A percentile compares a stretch with the other conserved stretches of the same genome.
Evolutionary conservation across 257 asterid genomes (phyloP).

Genomic region (Apocynum venetum): DNA sequence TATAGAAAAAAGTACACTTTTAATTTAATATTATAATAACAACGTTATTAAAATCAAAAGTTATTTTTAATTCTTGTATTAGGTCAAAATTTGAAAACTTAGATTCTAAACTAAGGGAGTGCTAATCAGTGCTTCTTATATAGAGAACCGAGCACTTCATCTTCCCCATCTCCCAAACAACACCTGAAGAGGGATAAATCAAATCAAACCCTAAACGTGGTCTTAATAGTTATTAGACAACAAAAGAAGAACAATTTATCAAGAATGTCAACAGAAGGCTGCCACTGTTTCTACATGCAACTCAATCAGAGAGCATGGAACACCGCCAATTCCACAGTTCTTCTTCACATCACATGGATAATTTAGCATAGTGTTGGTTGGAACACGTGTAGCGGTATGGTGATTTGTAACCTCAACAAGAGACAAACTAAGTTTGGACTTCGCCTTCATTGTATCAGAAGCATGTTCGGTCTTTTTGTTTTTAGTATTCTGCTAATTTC

Average conservation of each 20-base stretch:
- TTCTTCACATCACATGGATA: slow-evolving; percentile 42
- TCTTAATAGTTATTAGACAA: too few relatives aligned
- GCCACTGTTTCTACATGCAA: not conserved
- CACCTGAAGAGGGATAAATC: too few relatives aligned
- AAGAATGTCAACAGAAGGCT: slow-evolving; percentile 1
- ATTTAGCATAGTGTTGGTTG: slow-evolving; percentile 21
- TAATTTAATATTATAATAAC: too few relatives aligned
- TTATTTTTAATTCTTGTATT: too few relatives aligned
- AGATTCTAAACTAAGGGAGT: too few relatives aligned
- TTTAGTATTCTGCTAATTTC: not conserved
- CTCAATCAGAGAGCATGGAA: slow-evolving; percentile 9
- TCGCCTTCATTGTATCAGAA: not conserved
- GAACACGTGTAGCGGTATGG: slow-evolving; percentile 36
- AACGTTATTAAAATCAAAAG: too few relatives aligned
- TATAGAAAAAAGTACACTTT: too few relatives aligned
- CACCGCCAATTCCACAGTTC: slow-evolving; percentile 11
- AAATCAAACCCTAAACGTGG: too few relatives aligned
- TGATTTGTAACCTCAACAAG: slow-evolving; percentile 7
- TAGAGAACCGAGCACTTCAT: too few relatives aligned
- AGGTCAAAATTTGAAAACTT: too few relatives aligned
- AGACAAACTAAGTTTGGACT: slow-evolving; percentile 3
- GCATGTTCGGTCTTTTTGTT: slow-evolving; percentile 8
- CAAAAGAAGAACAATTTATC: not conserved
- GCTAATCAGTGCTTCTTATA: too few relatives aligned
- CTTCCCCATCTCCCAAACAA: too few relatives aligned